phyloP scores from a whole-genome alignment of 495 filamentous ascomycete genomes.

The Penicillium silybi region DNA sequence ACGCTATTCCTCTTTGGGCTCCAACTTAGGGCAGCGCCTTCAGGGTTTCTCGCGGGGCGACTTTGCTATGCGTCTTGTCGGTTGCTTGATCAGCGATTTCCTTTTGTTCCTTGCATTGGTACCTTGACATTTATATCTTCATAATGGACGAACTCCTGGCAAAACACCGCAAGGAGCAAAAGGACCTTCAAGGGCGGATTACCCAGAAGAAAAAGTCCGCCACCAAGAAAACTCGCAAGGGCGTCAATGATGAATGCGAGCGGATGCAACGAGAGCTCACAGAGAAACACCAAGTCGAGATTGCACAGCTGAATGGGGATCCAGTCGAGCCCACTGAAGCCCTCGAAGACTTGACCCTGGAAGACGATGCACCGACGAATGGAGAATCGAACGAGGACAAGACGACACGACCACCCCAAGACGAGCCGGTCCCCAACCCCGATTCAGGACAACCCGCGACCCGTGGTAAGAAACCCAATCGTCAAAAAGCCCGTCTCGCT shows the following conservation, averaged over 20 bases:
- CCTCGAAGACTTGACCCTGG: constrained; percentile 29
- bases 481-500: constrained; percentile 86
- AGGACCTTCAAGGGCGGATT: constrained; percentile 75
- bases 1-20: constrained; percentile 22
- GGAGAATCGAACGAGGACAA: constrained; percentile 14
- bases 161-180: constrained; percentile 83
- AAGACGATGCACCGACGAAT: constrained; percentile 19
- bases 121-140: not conserved
- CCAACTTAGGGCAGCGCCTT: constrained; percentile 23
- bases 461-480: constrained; percentile 70
- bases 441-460: constrained; percentile 9
- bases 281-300: constrained; percentile 63
- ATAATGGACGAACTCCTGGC: constrained; percentile 70
- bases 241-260: constrained; percentile 79
- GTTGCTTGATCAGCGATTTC: not conserved
- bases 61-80: constrained; percentile 3
- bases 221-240: constrained; percentile 92
- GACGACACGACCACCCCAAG: constrained; percentile 1
- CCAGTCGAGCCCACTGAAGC: constrained; percentile 18
- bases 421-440: constrained; percentile 1
- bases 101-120: not conserved
- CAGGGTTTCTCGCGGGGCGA: constrained; percentile 36
- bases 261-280: constrained; percentile 65
- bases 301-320: constrained; percentile 53
- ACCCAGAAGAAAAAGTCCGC: constrained; percentile 95